These are phyloP conservation scores for Rhododendron ovatum DNA, from an alignment of 148 eudicot species.

Conservation along the genomic window DNA sequence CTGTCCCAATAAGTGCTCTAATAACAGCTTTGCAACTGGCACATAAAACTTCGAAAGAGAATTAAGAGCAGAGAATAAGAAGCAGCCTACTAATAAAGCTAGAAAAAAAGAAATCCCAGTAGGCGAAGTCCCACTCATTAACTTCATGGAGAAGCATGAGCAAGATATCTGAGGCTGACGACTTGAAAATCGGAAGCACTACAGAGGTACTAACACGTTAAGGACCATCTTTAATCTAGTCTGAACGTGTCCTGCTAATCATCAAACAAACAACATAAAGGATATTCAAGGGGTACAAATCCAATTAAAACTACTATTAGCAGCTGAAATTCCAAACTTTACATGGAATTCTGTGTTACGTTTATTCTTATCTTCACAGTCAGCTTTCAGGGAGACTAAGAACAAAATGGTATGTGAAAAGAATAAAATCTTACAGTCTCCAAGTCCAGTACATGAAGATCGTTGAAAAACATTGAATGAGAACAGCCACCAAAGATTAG, in stretches of 20 bases:
- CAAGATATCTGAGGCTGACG: neutral
- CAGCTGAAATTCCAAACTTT: neutral
- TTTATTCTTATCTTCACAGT: neutral
- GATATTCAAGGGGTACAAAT: neutral
- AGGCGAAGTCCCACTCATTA: neutral
- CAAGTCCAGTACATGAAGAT: constrained; percentile 81
- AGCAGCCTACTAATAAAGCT: neutral
- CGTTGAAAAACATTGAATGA: constrained; percentile 82
- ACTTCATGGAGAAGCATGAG: neutral
- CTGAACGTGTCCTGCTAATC: neutral
- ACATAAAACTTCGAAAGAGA: neutral
- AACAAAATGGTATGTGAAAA: constrained; percentile 9
- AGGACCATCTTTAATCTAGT: neutral
- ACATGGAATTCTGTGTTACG: neutral
- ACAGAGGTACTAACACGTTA: neutral
- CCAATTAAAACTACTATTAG: neutral
- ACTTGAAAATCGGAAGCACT: neutral
- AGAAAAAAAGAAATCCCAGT: neutral
- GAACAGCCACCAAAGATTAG: constrained; percentile 92
- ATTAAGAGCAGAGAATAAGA: neutral
- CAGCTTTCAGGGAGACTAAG: neutral
- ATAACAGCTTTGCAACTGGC: neutral
- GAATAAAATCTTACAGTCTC: constrained; percentile 59
- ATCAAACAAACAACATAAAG: neutral
- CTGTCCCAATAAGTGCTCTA: neutral